Evolutionary conservation across 2,329 filamentous ascomycete species (phyloP).

Genomic region (Zymoseptoria pseudotritici): DNA sequence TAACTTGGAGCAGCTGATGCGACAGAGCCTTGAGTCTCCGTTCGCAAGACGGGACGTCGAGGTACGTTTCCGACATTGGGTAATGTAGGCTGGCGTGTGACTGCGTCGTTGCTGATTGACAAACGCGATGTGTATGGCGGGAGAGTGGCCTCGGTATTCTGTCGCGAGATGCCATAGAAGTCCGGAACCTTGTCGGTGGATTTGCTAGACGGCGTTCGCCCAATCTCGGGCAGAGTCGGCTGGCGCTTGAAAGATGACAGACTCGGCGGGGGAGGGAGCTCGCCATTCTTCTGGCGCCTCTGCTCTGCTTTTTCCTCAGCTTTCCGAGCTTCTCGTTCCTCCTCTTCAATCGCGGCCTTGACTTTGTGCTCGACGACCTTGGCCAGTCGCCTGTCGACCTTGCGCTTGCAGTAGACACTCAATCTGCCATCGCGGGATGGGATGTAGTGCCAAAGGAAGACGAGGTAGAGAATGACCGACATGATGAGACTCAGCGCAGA

Average conservation of each 20-base stretch:
- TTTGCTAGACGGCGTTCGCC: conserved; percentile 47
- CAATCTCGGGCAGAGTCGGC: conserved; percentile 61
- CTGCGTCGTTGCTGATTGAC: conserved; percentile 40
- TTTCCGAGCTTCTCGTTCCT: conserved; percentile 51
- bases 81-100: conserved; percentile 32
- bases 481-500: conserved; percentile 66
- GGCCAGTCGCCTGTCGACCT: conserved; percentile 78
- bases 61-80: conserved; percentile 35
- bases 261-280: conserved; percentile 13
- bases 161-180: conserved; percentile 25
- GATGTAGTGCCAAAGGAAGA: conserved; percentile 90
- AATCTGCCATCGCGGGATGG: conserved; percentile 73
- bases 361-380: conserved; percentile 81
- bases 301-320: conserved; percentile 48
- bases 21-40: conserved; percentile 50
- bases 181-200: conserved; percentile 40
- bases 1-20: conserved; percentile 48
- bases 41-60: conserved; percentile 31
- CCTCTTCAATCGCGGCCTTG: conserved; percentile 77
- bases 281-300: conserved; percentile 31
- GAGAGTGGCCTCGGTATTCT: conserved; percentile 32
- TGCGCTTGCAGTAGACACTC: conserved; percentile 79
- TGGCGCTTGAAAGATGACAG: conserved; percentile 33
- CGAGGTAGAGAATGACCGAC: conserved; percentile 70
- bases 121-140: conserved; percentile 47